A percentile compares a stretch with the other conserved stretches of the same genome.
phyloP scores from a whole-genome alignment of 345 rosid genomes.

The Sonneratia alba region DNA sequence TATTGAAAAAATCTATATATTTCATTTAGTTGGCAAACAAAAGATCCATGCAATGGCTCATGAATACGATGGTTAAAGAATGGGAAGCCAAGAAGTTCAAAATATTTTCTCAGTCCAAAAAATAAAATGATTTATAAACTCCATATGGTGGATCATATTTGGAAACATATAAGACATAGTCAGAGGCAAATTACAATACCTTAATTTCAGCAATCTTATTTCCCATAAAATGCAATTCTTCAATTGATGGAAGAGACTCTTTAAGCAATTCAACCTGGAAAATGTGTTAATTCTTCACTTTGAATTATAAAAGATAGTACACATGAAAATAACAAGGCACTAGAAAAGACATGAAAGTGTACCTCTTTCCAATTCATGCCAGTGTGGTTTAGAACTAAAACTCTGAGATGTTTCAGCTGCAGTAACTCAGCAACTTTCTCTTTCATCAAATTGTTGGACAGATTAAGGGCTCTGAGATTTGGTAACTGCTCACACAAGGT shows the following conservation, averaged over 20 bases:
- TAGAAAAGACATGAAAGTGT: neutral
- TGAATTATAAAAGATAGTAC: slow-evolving; percentile 4
- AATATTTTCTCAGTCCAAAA: neutral
- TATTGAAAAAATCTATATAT: too few relatives aligned
- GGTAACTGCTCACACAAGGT: slow-evolving; percentile 64
- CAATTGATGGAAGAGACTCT: slow-evolving; percentile 56
- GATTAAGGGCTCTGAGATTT: slow-evolving; percentile 48
- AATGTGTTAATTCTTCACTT: neutral
- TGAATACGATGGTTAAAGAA: neutral
- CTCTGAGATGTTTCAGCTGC: slow-evolving; percentile 42
- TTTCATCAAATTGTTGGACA: slow-evolving; percentile 59
- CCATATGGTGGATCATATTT: neutral
- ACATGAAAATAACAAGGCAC: neutral
- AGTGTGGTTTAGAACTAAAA: slow-evolving; percentile 65
- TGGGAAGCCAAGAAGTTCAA: neutral
- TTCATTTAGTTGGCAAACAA: neutral
- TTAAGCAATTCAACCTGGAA: slow-evolving; percentile 65
- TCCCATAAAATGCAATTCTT: slow-evolving; percentile 89
- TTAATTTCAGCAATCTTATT: slow-evolving; percentile 27
- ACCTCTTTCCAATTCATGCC: slow-evolving; percentile 78
- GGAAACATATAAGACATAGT: slow-evolving; percentile 22
- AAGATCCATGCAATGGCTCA: neutral
- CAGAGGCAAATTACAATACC: slow-evolving; percentile 11
- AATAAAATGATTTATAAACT: neutral
- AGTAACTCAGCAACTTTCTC: slow-evolving; percentile 34